These are phyloP conservation scores for Halenospora varia DNA, from an alignment of 495 filamentous ascomycete species.

Conservation along the genomic window DNA sequence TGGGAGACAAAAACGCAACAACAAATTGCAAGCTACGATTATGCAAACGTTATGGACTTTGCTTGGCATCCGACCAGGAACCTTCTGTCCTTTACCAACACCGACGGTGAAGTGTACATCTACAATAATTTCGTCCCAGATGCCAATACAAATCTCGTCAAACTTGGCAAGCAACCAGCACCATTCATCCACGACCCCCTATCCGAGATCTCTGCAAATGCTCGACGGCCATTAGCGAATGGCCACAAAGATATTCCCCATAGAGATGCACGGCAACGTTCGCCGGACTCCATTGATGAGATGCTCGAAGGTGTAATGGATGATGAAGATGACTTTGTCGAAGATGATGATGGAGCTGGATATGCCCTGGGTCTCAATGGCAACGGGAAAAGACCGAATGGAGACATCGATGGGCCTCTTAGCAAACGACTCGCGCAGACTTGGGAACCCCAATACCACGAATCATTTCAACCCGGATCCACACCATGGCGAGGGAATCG, in stretches of 20 bases:
- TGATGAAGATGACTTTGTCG: conserved; percentile 75
- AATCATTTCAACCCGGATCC: conserved; percentile 85
- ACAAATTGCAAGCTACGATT: conserved; percentile 67
- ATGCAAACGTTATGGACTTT: conserved; percentile 75
- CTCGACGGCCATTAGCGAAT: conserved; percentile 49
- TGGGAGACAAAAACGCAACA: conserved; percentile 90
- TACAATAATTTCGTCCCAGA: conserved; percentile 71
- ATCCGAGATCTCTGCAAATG: conserved; percentile 65
- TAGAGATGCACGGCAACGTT: conserved; percentile 31
- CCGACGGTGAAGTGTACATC: conserved; percentile 88
- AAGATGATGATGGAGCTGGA: conserved; percentile 93
- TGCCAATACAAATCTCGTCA: conserved; percentile 58
- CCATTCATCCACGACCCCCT: conserved; percentile 83
- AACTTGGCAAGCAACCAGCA: conserved; percentile 58
- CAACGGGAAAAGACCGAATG: conserved; percentile 63
- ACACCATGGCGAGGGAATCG: conserved; percentile 94
- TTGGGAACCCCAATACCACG: conserved; percentile 69
- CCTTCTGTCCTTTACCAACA: conserved; percentile 82
- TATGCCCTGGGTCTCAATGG: conserved; percentile 65
- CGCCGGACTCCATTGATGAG: conserved; percentile 45
- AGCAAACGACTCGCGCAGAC: conserved; percentile 37
- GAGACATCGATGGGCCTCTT: conserved; percentile 30
- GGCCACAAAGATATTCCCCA: conserved; percentile 48
- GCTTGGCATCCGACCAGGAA: conserved; percentile 91
- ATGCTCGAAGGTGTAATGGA: conserved; percentile 44